Conservation (phyloP, 768 basidiomycete genomes). For the Chalciporus sphaerocephalus region DNA sequence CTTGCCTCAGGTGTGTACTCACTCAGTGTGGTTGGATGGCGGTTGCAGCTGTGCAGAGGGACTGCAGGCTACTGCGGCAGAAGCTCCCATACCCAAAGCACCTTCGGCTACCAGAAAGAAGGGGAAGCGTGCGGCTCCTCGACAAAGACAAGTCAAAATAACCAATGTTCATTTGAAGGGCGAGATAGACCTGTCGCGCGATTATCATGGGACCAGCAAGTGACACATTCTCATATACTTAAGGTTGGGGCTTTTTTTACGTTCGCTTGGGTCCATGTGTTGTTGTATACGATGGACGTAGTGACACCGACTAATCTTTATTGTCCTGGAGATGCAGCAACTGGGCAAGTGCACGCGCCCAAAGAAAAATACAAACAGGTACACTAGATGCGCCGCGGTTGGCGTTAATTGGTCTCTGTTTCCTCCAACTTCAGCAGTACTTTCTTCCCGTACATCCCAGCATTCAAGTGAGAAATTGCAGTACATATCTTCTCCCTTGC, state of each 20-base stretch:
- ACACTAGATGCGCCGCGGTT: not conserved
- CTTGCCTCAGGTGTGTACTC: constrained; percentile 59
- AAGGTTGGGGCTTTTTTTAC: not conserved
- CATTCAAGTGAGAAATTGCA: constrained; percentile 31
- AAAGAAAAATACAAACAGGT: no score
- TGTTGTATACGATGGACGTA: not conserved
- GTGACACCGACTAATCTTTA: not conserved
- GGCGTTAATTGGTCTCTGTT: not conserved
- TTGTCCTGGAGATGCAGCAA: not conserved
- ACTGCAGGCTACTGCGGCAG: constrained; percentile 71
- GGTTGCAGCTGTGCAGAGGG: constrained; percentile 50
- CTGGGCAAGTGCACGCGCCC: not conserved
- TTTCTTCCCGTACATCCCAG: constrained; percentile 47
- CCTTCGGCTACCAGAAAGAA: constrained; percentile 69
- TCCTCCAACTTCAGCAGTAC: constrained; percentile 41
- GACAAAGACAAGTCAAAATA: constrained; percentile 74
- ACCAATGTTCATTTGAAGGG: constrained; percentile 87
- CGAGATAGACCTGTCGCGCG: constrained; percentile 78
- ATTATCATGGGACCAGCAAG: constrained; percentile 43
- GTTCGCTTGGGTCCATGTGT: not conserved
- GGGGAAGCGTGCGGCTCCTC: constrained; percentile 68
- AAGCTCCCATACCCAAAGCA: constrained; percentile 51
- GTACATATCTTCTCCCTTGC: constrained; percentile 32
- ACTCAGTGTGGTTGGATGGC: not conserved
- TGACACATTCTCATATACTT: constrained; percentile 3